Evolutionary conservation across 192 early-diverging fungal species (phyloP).

Genomic region (Fimicolochytrium jonesii): DNA sequence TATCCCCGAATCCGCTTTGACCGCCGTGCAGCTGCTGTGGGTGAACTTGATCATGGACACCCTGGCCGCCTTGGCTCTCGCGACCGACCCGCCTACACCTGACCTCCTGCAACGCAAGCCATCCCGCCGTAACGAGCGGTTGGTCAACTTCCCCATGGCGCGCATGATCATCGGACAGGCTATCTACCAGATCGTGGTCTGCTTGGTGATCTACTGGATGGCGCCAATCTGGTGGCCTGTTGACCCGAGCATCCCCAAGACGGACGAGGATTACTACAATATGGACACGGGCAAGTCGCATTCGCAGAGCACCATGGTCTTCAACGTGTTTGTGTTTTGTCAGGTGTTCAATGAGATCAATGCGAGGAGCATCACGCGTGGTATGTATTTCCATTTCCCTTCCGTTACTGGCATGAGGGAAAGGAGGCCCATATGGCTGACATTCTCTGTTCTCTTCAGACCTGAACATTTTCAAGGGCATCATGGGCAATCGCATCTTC

Average conservation of each 20-base stretch:
- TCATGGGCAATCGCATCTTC: conserved; percentile 78
- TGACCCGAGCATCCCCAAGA: too few species aligned
- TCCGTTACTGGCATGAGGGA: too few species aligned
- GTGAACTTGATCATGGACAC: conserved; percentile 99
- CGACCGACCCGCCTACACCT: conserved; percentile 86
- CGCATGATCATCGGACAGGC: conserved; percentile 90
- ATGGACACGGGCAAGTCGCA: conserved; percentile 14
- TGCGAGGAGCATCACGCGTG: conserved; percentile 74
- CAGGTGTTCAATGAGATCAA: conserved; percentile 97
- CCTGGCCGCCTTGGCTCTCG: conserved; percentile 92
- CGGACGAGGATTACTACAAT: neutral
- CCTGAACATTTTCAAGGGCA: conserved; percentile 83
- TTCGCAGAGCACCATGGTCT: conserved; percentile 64
- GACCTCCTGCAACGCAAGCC: conserved; percentile 80
- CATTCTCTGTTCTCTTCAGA: conserved; percentile 39
- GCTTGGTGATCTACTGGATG: conserved; percentile 42
- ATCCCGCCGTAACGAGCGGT: conserved; percentile 62
- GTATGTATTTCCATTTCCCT: conserved; percentile 23
- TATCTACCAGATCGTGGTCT: conserved; percentile 81
- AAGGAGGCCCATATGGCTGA: conserved; percentile 70
- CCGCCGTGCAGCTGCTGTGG: conserved; percentile 96
- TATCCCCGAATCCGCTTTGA: conserved; percentile 66
- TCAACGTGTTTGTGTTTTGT: conserved; percentile 92
- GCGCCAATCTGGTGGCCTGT: conserved; percentile 4
- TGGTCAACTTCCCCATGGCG: conserved; percentile 88